phyloP scores from a whole-genome alignment of 2,329 filamentous ascomycete species.

The Diplodia scrobiculata region DNA sequence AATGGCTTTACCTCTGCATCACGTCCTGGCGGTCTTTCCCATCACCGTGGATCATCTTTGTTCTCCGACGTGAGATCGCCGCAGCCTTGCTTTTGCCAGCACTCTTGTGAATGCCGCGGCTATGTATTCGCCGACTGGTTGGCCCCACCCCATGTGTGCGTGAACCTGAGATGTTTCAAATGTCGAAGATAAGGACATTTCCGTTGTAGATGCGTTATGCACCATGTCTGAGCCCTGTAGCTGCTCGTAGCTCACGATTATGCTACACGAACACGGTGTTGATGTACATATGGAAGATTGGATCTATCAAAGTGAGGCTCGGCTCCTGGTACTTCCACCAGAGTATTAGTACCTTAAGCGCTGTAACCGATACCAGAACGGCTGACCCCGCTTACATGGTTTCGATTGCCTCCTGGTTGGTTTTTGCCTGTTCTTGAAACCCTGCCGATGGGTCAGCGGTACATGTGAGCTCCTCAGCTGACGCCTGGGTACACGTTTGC shows the following conservation, averaged over 20 bases:
- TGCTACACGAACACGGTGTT: background rate
- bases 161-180: background rate
- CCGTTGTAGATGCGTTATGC: background rate
- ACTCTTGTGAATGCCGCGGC: background rate
- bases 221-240: background rate
- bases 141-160: background rate
- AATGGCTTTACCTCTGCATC: background rate
- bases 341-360: background rate
- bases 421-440: slow-evolving; percentile 1
- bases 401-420: background rate
- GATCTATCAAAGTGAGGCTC: background rate
- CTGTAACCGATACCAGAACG: background rate
- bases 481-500: background rate
- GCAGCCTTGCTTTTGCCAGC: slow-evolving; percentile 1
- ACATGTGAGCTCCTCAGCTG: slow-evolving; percentile 12
- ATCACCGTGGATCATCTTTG: background rate
- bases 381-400: slow-evolving; percentile 7
- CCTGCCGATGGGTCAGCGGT: background rate
- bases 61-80: background rate
- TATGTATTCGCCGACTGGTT: slow-evolving; percentile 5
- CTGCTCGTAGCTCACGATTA: background rate
- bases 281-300: background rate
- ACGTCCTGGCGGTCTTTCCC: background rate
- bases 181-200: background rate
- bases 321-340: background rate